Conservation (phyloP, 2,329 filamentous ascomycete genomes). For the Fusarium sp. region DNA sequence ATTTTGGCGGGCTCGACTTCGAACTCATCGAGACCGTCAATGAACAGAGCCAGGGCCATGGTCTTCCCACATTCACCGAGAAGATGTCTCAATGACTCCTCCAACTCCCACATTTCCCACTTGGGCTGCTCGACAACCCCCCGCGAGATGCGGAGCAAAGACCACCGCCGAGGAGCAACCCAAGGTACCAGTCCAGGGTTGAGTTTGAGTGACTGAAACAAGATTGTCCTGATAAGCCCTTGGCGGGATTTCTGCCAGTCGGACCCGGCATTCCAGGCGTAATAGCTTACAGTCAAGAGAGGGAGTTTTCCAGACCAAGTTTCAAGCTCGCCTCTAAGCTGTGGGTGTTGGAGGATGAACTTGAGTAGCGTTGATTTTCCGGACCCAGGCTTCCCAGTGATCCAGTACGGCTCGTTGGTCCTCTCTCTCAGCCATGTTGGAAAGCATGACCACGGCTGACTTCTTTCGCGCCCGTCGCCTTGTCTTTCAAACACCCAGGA, state of each 20-base stretch:
- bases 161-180: neutral
- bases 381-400: neutral
- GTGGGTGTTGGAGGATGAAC: neutral
- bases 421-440: neutral
- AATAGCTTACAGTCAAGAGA: neutral
- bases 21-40: neutral
- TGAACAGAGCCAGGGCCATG: neutral
- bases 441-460: neutral
- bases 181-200: neutral
- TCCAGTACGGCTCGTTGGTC: neutral
- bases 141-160: neutral
- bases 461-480: no score
- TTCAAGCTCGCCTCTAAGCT: neutral
- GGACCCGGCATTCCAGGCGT: neutral
- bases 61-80: neutral
- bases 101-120: neutral
- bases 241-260: neutral
- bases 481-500: neutral
- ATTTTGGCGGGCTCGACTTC: neutral
- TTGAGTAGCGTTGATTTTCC: neutral
- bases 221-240: neutral
- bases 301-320: neutral
- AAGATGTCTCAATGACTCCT: neutral
- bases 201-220: neutral
- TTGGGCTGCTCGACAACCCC: neutral